Base-by-base conservation (phyloP, 805 yeast species). In the Zygotorulaspora chibaensis region DNA sequence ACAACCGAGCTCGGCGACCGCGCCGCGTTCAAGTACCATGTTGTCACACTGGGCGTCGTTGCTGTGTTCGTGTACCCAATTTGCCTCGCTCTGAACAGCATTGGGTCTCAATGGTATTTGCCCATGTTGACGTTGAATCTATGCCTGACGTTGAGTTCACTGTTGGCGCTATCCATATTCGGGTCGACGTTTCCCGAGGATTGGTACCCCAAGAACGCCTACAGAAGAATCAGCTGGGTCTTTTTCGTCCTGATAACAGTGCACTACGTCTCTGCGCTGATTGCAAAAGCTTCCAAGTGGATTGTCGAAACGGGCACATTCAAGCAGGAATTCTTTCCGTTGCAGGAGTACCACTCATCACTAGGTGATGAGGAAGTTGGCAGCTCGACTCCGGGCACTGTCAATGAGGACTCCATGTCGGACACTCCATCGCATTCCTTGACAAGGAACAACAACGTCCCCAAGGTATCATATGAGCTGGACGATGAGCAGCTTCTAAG, bases 171-270 rank as follows among this genome's bases (percentile, higher is more conserved):
- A 55, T 73, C 77, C 41, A 66, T 82, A 8, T 87, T 82, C 58
- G 75, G 79, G 34, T 62, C 70, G 3, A 70, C 83, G 13, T 82
- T 81, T 18, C 84, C 86, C 0, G 72, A 57, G 23, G 61, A 75
- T 45, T 69, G 87, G 56, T 91, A 87, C 62, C 96, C 96, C 1
- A 72, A 75, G 34, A 87, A 87, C 60, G 83, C 84, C 0, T 89
- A 89, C 65, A 67, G 77, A 11, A 76, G 74, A 56, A 80, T 86
- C 79, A 75, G 84, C 18, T 69, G 76, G 59, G 75, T 85, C 9
- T 65, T 88, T 47, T 65, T 83, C 9, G 60, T 82, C 40, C 63
- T 80, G 9, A 64, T 81, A 1, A 46, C 74, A 1, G 65, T 70
- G 2, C 96, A 87, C 53, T 77, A 75, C 58, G 49, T 70, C 10